phyloP scores from a whole-genome alignment of 306 rosid genomes.

The Corylus heterophylla region DNA sequence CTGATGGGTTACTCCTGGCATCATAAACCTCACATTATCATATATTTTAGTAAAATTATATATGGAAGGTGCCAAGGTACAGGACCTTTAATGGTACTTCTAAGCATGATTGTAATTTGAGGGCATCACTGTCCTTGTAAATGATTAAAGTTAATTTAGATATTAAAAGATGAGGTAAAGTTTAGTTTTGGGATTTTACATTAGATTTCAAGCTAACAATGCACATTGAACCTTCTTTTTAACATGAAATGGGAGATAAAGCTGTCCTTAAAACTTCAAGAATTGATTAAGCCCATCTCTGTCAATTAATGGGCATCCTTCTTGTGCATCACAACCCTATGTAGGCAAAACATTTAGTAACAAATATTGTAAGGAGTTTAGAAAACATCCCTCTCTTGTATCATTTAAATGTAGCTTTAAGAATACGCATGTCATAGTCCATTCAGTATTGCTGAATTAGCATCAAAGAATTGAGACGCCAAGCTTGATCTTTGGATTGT shows the following conservation, averaged over 20 bases:
- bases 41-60: neutral
- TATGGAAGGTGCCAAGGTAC: neutral
- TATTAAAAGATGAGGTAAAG: neutral
- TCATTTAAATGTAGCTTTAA: slow-evolving; percentile 1
- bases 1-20: neutral
- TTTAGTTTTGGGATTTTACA: neutral
- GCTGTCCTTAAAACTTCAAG: neutral
- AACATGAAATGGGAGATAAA: neutral
- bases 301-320: neutral
- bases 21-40: neutral
- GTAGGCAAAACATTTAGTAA: neutral
- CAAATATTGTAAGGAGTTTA: neutral
- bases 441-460: neutral
- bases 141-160: neutral
- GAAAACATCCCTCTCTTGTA: neutral
- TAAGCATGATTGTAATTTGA: neutral
- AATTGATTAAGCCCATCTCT: too few relatives aligned
- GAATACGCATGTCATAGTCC: neutral
- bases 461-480: slow-evolving; percentile 6
- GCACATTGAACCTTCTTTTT: neutral
- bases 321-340: neutral
- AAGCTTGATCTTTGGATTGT: neutral
- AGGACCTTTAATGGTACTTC: neutral
- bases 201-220: neutral
- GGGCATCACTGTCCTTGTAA: neutral